Evolutionary conservation across 805 yeast genomes (phyloP).

Genomic region (Saccharomycopsis sp.): DNA sequence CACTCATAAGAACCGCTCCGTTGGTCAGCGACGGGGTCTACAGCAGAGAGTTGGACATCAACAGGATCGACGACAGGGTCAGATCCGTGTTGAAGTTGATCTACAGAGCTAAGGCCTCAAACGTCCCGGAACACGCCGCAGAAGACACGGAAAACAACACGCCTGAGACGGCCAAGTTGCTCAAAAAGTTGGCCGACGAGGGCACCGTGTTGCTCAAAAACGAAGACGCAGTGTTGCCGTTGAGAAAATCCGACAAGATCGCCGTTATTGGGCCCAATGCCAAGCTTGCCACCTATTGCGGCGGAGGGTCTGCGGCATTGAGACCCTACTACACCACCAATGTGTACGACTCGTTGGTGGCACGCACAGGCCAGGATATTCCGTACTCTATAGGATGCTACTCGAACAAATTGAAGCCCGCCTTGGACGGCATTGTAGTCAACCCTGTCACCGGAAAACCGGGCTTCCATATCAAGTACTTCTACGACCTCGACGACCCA

Average conservation of each 20-base stretch:
- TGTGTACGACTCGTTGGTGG: slow-evolving; percentile 41
- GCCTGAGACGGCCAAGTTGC: slow-evolving; percentile 37
- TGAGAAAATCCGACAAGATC: slow-evolving; percentile 34
- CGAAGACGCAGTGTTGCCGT: slow-evolving; percentile 41
- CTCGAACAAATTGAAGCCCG: slow-evolving; percentile 31
- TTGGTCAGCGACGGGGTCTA: slow-evolving; percentile 24
- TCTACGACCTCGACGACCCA: background rate
- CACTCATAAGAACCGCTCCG: slow-evolving; percentile 35
- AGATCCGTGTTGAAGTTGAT: slow-evolving; percentile 34
- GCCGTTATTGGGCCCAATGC: slow-evolving; percentile 60
- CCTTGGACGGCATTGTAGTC: slow-evolving; percentile 25
- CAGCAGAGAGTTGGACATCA: slow-evolving; percentile 31
- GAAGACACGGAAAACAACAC: slow-evolving; percentile 37
- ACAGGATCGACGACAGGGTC: slow-evolving; percentile 35
- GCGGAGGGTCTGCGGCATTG: slow-evolving; percentile 59
- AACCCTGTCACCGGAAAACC: slow-evolving; percentile 18
- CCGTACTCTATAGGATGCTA: slow-evolving; percentile 33
- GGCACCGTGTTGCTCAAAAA: slow-evolving; percentile 53
- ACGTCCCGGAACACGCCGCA: slow-evolving; percentile 36
- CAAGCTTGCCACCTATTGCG: slow-evolving; percentile 41
- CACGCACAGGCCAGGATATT: slow-evolving; percentile 25
- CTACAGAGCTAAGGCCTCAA: slow-evolving; percentile 38
- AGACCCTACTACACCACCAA: slow-evolving; percentile 41
- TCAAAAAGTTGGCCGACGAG: slow-evolving; percentile 43
- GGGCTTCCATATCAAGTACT: slow-evolving; percentile 2